Conservation (phyloP, 176 grass and related monocot genomes). For the Elaeis guineensis region DNA sequence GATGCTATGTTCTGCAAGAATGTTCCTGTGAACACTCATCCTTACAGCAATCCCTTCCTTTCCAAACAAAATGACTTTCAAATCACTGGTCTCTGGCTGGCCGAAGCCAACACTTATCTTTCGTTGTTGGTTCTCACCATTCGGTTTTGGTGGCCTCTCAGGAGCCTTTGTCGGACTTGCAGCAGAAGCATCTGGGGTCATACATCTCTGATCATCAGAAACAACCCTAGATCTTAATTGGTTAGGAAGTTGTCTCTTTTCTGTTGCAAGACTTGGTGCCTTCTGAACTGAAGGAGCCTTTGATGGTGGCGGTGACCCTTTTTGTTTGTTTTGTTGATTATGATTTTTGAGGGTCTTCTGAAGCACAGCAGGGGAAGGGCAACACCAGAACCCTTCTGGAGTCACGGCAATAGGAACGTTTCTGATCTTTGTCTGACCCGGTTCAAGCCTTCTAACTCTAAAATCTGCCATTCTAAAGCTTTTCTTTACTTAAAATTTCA, state of each 20-base stretch:
- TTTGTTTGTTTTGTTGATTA: slow-evolving; percentile 40
- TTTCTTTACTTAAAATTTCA: background rate
- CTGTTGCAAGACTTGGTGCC: slow-evolving; percentile 24
- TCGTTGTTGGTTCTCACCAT: slow-evolving; percentile 22
- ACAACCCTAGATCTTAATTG: slow-evolving; percentile 32
- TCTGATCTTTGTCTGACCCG: slow-evolving; percentile 40
- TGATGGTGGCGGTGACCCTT: slow-evolving; percentile 36
- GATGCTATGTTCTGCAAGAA: slow-evolving; percentile 43
- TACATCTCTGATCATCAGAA: slow-evolving; percentile 27
- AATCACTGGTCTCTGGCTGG: slow-evolving; percentile 54
- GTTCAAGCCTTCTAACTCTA: slow-evolving; percentile 42
- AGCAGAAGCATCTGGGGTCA: slow-evolving; percentile 13
- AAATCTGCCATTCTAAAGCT: slow-evolving; percentile 47
- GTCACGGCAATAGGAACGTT: slow-evolving; percentile 71
- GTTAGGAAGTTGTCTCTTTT: slow-evolving; percentile 35
- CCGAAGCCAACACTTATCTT: slow-evolving; percentile 83
- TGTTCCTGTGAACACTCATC: slow-evolving; percentile 58
- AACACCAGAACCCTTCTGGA: slow-evolving; percentile 86
- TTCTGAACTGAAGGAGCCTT: slow-evolving; percentile 59
- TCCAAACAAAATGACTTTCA: slow-evolving; percentile 60
- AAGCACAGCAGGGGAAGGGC: slow-evolving; percentile 60
- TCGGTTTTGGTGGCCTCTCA: slow-evolving; percentile 33
- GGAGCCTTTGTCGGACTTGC: slow-evolving; percentile 33
- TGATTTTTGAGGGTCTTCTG: slow-evolving; percentile 53
- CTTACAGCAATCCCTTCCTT: slow-evolving; percentile 70